Base-by-base conservation (phyloP, 2,329 filamentous ascomycete species). In the Diaporthe citrichinensis region DNA sequence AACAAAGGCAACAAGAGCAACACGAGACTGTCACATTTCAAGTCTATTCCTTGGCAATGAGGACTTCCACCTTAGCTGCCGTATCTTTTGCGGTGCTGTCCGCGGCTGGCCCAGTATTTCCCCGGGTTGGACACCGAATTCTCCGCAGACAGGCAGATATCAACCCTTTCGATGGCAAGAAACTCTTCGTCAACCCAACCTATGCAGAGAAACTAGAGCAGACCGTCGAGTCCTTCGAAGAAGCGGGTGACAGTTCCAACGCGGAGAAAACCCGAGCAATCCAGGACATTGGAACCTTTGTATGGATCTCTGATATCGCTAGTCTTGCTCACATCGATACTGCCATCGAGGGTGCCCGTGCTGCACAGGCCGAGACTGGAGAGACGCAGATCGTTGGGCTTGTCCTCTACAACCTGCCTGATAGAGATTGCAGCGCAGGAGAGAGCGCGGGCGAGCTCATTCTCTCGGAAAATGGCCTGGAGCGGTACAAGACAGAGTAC, bases 121-220 rank as follows among this genome's bases (percentile, higher is more conserved):
- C 61, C 10, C 17, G 61, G 41, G 25, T n/a, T 15, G 41, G 44
- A n/a, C 41, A 49, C 25, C 44, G 61, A 51, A 8, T 49, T 23
- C 44, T 67, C 36, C 61, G 61, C 39, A 67, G 61, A 67, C 41
- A 67, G 28, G 44, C 20, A 44, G 61, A 49, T 12, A 65, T 15
- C 69, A 86, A 87, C 73, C 85, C 90, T 0, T 90, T 91, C 79
- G 75, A 82, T 1, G 86, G 86, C 75, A 87, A 86, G 77, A 85
- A 83, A 9, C 81, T 90, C 36, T 89, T 87, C 78, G 84, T 84
- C 76, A 87, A 88, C 80, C 83, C 84, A n/a, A 78, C 78, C 28
- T 88, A 86, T 80, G 82, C 85, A 17, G 76, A 73, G n/a, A 85
- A 87, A 79, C 82, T 88, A 46, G 81, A 85, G 36, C 76, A 82